Evolutionary conservation across 2,329 filamentous ascomycete species (phyloP).

Genomic region (Botrytis aclada): DNA sequence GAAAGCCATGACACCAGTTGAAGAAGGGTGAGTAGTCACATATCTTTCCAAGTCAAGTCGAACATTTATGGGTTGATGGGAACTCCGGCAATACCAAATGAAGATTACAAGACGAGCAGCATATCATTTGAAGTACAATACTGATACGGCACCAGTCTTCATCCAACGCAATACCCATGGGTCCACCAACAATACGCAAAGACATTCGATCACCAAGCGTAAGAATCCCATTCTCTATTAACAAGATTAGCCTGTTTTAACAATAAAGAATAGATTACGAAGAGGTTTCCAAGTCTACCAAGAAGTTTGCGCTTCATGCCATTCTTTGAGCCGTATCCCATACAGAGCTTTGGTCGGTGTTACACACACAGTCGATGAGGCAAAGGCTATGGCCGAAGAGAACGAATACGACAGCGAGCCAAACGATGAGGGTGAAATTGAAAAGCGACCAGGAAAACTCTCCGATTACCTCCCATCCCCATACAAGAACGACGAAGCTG

Average conservation of each 20-base stretch:
- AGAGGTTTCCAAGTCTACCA: constrained; percentile 99
- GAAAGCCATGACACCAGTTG: constrained; percentile 85
- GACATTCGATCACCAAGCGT: constrained; percentile 97
- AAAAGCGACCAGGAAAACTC: constrained; percentile 97
- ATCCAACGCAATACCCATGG: constrained; percentile 91
- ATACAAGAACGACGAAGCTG: constrained; percentile 99
- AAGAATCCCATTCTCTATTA: constrained; percentile 47
- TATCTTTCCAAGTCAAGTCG: background rate
- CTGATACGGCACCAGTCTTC: constrained; percentile 60
- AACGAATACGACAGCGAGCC: constrained; percentile 98
- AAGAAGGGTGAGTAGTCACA: constrained; percentile 81
- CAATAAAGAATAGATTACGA: constrained; percentile 67
- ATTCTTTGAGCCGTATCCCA: constrained; percentile 90
- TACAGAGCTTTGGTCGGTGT: constrained; percentile 90
- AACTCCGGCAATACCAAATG: constrained; percentile 1
- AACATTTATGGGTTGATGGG: background rate
- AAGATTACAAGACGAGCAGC: constrained; percentile 20
- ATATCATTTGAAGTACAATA: constrained; percentile 4
- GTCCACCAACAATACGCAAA: constrained; percentile 88
- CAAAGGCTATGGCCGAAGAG: constrained; percentile 95
- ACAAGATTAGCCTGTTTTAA: constrained; percentile 10
- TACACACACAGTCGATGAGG: constrained; percentile 94
- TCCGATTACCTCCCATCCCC: constrained; percentile 93
- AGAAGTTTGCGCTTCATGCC: constrained; percentile 96
- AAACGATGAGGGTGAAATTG: constrained; percentile 95